Base-by-base conservation (phyloP, 176 grass and related monocot species). In the Carex myosuroides region DNA sequence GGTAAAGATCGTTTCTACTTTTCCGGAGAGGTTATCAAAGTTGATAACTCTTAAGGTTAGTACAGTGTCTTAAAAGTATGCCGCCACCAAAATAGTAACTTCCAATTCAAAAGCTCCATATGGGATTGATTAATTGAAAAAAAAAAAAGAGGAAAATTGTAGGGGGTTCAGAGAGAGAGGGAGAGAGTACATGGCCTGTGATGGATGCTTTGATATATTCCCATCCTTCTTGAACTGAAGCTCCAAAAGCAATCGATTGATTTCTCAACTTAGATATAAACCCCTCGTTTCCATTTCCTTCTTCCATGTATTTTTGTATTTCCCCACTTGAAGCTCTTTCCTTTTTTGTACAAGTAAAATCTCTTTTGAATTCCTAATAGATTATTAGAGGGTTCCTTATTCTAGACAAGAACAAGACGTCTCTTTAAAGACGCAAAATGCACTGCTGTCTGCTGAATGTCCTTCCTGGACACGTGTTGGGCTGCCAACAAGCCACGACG, bases 141-240 rank as follows among this genome's bases (percentile, higher is more conserved):
- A 46, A 24, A 70, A 73, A 1, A 73, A 21, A 5, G 22, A 24
- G 10, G 1, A 54, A 75, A 1, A 26, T 13, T 16, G 22, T 29
- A 54, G 11, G 14, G 67, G 67, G 1, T 72, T 56, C 14, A 48
- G 3, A 74, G 82, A 74, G 54, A 70, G 66, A 61, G 35, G 39
- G 65, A 6, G n/a, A 24, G 29, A 2, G 5, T 9, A 92, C 85
- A 60, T 80, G 53, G 73, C 89, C 92, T 30, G 81, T n/a, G 73
- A 89, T 73, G 39, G 79, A 84, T 6, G 92, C 92, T 88, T 81
- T 91, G 18, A 86, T 42, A 59, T 89, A 89, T 83, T 87, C 85
- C 60, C 86, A 32, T 82, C 82, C 81, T 86, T 94, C 92, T 46
- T 77, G 72, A 59, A 89, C 13, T 1, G 92, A 91, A 10, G 79